These are phyloP conservation scores for Penicillium sp. DNA, from an alignment of 2,329 filamentous ascomycete species.

Conservation along the genomic window DNA sequence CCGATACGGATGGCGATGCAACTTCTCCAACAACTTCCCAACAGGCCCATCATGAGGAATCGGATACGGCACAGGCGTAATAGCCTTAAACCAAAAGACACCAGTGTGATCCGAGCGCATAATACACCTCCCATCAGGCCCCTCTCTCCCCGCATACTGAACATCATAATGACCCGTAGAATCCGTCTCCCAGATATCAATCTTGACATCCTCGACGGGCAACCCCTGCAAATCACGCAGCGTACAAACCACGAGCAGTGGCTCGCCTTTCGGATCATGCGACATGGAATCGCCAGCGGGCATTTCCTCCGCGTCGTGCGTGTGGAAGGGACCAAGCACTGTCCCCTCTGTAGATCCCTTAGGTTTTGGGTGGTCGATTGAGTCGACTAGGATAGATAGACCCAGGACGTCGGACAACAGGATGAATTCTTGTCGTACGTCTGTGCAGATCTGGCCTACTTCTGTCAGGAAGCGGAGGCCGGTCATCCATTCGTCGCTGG, in stretches of 20 bases:
- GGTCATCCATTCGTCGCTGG: slow-evolving; percentile 75
- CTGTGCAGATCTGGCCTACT: slow-evolving; percentile 70
- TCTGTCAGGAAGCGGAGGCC: slow-evolving; percentile 69
- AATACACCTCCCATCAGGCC: slow-evolving; percentile 71
- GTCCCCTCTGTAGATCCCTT: slow-evolving; percentile 70
- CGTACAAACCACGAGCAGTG: slow-evolving; percentile 71
- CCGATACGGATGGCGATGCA: slow-evolving; percentile 74
- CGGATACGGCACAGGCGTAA: slow-evolving; percentile 80
- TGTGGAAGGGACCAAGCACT: slow-evolving; percentile 80
- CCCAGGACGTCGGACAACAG: slow-evolving; percentile 77
- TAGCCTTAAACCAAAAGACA: slow-evolving; percentile 79
- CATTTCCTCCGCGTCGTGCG: slow-evolving; percentile 65
- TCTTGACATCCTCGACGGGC: slow-evolving; percentile 64
- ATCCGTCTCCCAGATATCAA: slow-evolving; percentile 86
- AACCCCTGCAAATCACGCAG: slow-evolving; percentile 64
- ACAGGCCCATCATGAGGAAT: slow-evolving; percentile 85
- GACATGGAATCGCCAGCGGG: slow-evolving; percentile 62
- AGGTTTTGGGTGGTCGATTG: slow-evolving; percentile 80
- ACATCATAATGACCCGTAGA: slow-evolving; percentile 79
- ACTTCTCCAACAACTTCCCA: slow-evolving; percentile 63
- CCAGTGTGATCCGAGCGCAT: slow-evolving; percentile 70
- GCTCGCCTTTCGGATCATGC: slow-evolving; percentile 66
- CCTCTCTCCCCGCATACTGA: slow-evolving; percentile 64
- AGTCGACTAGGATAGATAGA: slow-evolving; percentile 75
- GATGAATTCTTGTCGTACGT: slow-evolving; percentile 80